Evolutionary conservation across 164 flowering plant genomes (phyloP), one percentile per base, ranked within the genome.

Genomic region (Houttuynia cordata): DNA sequence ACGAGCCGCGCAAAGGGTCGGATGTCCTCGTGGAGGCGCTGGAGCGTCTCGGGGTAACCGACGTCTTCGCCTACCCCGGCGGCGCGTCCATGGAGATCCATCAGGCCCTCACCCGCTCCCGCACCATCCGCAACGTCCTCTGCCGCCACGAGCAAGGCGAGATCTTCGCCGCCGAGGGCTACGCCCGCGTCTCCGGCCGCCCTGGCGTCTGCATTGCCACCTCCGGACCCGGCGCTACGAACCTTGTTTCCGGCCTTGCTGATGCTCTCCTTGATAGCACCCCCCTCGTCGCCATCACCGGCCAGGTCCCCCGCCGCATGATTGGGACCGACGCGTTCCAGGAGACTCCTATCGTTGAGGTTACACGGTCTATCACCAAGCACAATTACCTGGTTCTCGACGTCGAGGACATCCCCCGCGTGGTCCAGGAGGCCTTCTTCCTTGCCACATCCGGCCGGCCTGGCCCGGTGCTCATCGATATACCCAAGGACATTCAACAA

Each of bases 171-270:
- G 86, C 91, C 8, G 86, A 83, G 59, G 91, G 88, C 10, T 83
- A 85, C 56, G 86, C 91, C 0, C 81, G 83, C 30, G 67, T 82
- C 30, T 75, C 86, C 2, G 88, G 88, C 24, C 62, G 30, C 6
- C 76, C 80, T 12, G 88, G 91, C 20, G 82, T 81, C 47, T 85
- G 91, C 71, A 83, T 85, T 34, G 85, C 91, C 13, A 85, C 91
- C 7, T 85, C 91, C 0, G 91, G 91, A 41, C 91, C 91, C 8
- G 91, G 91, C 1, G 91, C 91, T 22, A 83, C 86, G 56, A 85
- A 83, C 61, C 66, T 85, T 19, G 88, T 85, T 49, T 76, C 85
- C 37, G 91, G 91, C 17, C 80, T 85, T 1, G 91, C 91, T 24
- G 86, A 81, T 49, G 88, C 91, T 4, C 34, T 79, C 62, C 81